Base-by-base conservation (phyloP, 371 early-diverging fungal genomes). In the Mucor circinelloides region DNA sequence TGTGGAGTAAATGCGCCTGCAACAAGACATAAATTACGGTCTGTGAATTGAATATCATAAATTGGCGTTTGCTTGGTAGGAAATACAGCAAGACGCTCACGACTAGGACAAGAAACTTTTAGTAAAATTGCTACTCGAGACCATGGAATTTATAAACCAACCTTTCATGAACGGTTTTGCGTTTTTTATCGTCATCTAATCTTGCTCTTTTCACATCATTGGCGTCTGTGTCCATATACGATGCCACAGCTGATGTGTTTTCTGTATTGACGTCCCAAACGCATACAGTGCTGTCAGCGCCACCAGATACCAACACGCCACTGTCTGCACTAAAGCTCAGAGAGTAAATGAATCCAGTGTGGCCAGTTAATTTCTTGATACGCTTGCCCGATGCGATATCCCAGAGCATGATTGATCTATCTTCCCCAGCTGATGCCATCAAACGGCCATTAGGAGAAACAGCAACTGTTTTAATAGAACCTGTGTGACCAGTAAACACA, bases 41-140 rank as follows among this genome's bases (percentile, higher is more conserved):
- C 86, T n/a, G 96, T 97, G 78, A 97, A 99, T 72, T 91, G 88
- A 32, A 95, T 87, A 66, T 86, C 83, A 72, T 92, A 91, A 50
- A 98, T 85, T 0, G 99, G 98, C 34, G 99, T 99, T 73, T 87
- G 89, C 77, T 97, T 97, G 2, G 99, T 98, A 25, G 90, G 90
- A 76, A 92, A 98, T 2, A 92, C 87, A 2, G 86, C 91, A 40
- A 98, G 70, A 46, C 89, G 87, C 50, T 91, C 91, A n/a, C 77
- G 83, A 44, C 81, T 81, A 69, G 60, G 31, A 42, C 58, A 60
- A 31, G 34, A 8, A 19, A 57, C 42, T 21, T 52, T 10, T 28
- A 60, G 23, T 19, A 31, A 42, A 9, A 34, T n/a, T n/a, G n/a
- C n/a, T n/a, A n/a, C n/a, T n/a, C 28, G 38, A 50, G 27, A n/a